Conservation (phyloP, 352 stramenopile genomes). For the Pythium rhizo-oryzae region DNA sequence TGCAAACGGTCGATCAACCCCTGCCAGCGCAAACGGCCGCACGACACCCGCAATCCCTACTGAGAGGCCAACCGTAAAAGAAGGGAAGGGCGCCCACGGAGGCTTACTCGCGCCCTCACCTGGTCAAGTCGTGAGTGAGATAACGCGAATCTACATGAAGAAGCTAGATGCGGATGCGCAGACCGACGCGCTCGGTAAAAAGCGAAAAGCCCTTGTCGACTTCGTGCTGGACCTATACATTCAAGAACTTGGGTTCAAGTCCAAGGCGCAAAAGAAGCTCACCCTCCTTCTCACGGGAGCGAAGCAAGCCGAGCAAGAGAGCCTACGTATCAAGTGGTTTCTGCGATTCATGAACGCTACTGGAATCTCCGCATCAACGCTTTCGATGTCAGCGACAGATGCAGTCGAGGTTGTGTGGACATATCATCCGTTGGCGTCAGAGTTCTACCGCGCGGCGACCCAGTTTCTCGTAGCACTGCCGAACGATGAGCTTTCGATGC, state of each 20-base stretch:
- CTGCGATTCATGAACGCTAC: slow-evolving; percentile 50
- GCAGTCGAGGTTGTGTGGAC: slow-evolving; percentile 17
- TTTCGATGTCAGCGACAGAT: not conserved
- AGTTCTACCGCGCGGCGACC: slow-evolving; percentile 59
- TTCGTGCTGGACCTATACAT: slow-evolving; percentile 66
- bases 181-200: slow-evolving; percentile 38
- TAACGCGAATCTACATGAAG: slow-evolving; percentile 62
- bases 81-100: not conserved
- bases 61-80: slow-evolving; percentile 9
- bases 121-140: slow-evolving; percentile 50
- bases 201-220: slow-evolving; percentile 46
- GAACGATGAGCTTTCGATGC: slow-evolving; percentile 38
- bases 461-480: slow-evolving; percentile 46
- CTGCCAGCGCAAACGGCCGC: slow-evolving; percentile 17
- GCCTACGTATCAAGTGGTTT: slow-evolving; percentile 68
- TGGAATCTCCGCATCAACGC: not conserved
- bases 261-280: slow-evolving; percentile 57
- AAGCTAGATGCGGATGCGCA: slow-evolving; percentile 52
- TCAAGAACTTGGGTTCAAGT: slow-evolving; percentile 66
- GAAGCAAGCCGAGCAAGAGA: slow-evolving; percentile 49
- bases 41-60: slow-evolving; percentile 4
- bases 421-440: slow-evolving; percentile 45
- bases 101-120: slow-evolving; percentile 23
- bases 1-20: slow-evolving; percentile 2
- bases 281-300: slow-evolving; percentile 46